Conservation (phyloP, 1,284 basidiomycete genomes). For the Stygiomarasmius scandens region DNA sequence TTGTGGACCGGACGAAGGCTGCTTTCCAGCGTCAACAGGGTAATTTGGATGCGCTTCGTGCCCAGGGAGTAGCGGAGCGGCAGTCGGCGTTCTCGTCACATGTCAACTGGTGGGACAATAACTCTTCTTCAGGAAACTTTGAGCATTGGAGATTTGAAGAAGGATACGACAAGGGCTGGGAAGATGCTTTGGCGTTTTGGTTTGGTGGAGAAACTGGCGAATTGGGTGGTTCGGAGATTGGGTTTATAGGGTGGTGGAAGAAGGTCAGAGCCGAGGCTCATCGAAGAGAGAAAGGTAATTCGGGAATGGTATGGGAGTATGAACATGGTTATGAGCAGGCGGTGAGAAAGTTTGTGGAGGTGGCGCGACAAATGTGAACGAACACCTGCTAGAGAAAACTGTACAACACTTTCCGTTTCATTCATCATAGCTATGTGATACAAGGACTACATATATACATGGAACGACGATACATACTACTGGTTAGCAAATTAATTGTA, state of each 20-base stretch:
- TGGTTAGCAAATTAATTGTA: conserved; percentile 11
- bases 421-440: background rate
- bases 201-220: background rate
- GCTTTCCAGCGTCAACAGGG: conserved; percentile 1
- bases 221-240: conserved; percentile 10
- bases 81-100: conserved; percentile 65
- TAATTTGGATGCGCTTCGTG: conserved; percentile 2
- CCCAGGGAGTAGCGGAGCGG: conserved; percentile 38
- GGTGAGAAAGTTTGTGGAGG: conserved; percentile 1
- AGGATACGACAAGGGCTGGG: conserved; percentile 73
- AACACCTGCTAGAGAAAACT: no score
- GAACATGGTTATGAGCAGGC: conserved; percentile 15
- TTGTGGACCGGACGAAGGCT: conserved; percentile 5
- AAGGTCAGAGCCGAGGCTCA: conserved; percentile 9
- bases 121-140: conserved; percentile 43
- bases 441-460: background rate
- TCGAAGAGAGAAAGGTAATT: conserved; percentile 5
- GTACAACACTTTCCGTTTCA: no score
- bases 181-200: conserved; percentile 40
- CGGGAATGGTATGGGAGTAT: conserved; percentile 15
- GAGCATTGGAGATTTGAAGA: conserved; percentile 70
- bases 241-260: conserved; percentile 13
- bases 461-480: background rate
- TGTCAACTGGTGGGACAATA: conserved; percentile 15
- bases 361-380: no score